A percentile compares a stretch with the other conserved stretches of the same genome.
phyloP scores from a whole-genome alignment of 1,139 yeast genomes.

The Blastobotrys buckinghamii region DNA sequence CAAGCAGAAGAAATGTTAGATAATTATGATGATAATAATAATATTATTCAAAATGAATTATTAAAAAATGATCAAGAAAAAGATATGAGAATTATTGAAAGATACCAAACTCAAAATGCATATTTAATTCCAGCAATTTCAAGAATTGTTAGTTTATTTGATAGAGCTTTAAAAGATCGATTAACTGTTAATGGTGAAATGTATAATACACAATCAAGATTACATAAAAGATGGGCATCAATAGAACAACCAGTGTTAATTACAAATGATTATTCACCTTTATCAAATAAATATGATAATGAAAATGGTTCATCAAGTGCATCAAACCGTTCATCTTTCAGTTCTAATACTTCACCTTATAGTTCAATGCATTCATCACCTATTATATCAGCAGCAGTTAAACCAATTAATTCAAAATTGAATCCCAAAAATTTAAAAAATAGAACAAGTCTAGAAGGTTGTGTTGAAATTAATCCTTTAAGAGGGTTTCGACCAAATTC shows the following conservation, averaged over 20 bases:
- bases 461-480: constrained; percentile 10
- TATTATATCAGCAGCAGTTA: not conserved
- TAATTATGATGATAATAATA: constrained; percentile 17
- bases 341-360: constrained; percentile 8
- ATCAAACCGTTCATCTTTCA: constrained; percentile 8
- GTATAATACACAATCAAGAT: constrained; percentile 15
- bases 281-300: not conserved
- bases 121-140: constrained; percentile 19
- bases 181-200: constrained; percentile 20
- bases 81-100: constrained; percentile 9
- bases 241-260: constrained; percentile 1
- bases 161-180: constrained; percentile 21
- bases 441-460: constrained; percentile 5
- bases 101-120: constrained; percentile 18
- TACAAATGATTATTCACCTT: not conserved
- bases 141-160: constrained; percentile 19
- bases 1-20: constrained; percentile 24
- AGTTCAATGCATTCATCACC: constrained; percentile 12
- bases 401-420: constrained; percentile 5
- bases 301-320: not conserved
- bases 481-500: constrained; percentile 7
- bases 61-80: constrained; percentile 6
- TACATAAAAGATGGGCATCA: constrained; percentile 20
- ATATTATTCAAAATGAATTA: constrained; percentile 13
- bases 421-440: not conserved